A percentile compares a stretch with the other conserved stretches of the same genome.
These are phyloP conservation scores for Trametes gibbosa DNA, from an alignment of 768 basidiomycete species.

Conservation along the genomic window DNA sequence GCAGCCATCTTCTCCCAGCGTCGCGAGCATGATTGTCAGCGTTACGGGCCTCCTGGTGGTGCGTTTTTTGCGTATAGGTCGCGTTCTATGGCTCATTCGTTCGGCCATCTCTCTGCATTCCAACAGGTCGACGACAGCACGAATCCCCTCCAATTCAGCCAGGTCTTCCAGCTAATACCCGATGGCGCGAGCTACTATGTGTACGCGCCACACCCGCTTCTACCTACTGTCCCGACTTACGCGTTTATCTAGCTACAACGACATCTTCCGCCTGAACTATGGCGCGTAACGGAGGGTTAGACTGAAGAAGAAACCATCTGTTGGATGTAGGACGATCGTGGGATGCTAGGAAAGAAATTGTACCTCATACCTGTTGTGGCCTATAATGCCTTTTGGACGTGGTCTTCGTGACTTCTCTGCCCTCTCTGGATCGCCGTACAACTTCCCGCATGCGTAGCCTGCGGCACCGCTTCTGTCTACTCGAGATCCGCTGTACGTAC, in stretches of 20 bases:
- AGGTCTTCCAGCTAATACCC: slow-evolving; percentile 88
- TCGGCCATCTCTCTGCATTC: not conserved
- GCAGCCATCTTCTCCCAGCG: slow-evolving; percentile 69
- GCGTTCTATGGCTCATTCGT: not conserved
- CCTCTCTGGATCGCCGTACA: too few relatives aligned
- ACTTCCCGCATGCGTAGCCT: too few relatives aligned
- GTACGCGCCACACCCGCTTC: slow-evolving; percentile 45
- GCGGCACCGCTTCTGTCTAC: too few relatives aligned
- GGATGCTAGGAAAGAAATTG: slow-evolving; percentile 13
- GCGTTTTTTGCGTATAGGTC: slow-evolving; percentile 23
- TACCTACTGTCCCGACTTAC: not conserved
- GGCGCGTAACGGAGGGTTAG: slow-evolving; percentile 35
- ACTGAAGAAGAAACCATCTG: slow-evolving; percentile 4
- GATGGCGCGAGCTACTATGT: slow-evolving; percentile 79
- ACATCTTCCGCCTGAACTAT: slow-evolving; percentile 90
- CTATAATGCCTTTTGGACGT: slow-evolving; percentile 6
- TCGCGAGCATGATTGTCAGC: slow-evolving; percentile 68
- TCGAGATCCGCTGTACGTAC: not conserved
- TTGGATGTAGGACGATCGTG: slow-evolving; percentile 14
- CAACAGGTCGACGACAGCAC: slow-evolving; percentile 73
- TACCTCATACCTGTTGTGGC: slow-evolving; percentile 23
- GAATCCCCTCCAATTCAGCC: slow-evolving; percentile 87
- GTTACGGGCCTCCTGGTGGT: slow-evolving; percentile 88
- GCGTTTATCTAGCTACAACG: slow-evolving; percentile 58
- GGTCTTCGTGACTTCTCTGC: not conserved